Conservation (phyloP, 2,329 filamentous ascomycete species). For the Aspergillus awamori region DNA sequence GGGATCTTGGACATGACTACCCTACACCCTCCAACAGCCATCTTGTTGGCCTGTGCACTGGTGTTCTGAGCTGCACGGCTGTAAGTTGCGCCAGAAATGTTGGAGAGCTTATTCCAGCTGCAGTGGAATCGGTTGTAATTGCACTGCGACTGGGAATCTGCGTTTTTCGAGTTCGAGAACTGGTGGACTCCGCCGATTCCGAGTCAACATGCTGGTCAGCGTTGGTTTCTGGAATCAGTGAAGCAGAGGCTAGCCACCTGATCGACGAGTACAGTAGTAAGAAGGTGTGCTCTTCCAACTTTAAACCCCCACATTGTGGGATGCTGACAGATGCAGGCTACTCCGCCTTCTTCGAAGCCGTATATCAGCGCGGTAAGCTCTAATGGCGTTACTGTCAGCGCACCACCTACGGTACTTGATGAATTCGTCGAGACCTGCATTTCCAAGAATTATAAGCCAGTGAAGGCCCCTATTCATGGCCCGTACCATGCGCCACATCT, state of each 20-base stretch:
- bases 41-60: conserved; percentile 49
- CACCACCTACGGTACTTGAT: conserved; percentile 57
- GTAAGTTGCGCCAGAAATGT: conserved; percentile 44
- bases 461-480: conserved; percentile 59
- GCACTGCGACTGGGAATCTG: conserved; percentile 50
- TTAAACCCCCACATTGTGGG: background rate
- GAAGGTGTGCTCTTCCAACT: conserved; percentile 27
- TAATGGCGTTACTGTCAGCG: conserved; percentile 63
- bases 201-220: conserved; percentile 45
- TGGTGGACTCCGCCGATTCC: conserved; percentile 36
- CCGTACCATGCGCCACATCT: conserved; percentile 63
- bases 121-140: conserved; percentile 46
- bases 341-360: conserved; percentile 55
- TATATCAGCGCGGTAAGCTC: conserved; percentile 63
- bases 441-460: conserved; percentile 54
- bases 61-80: conserved; percentile 45
- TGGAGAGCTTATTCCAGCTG: conserved; percentile 46
- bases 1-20: conserved; percentile 46
- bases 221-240: conserved; percentile 43
- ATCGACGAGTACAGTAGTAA: conserved; percentile 28
- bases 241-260: conserved; percentile 31
- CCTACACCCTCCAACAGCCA: conserved; percentile 40
- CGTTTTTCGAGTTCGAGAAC: conserved; percentile 40
- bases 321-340: conserved; percentile 35
- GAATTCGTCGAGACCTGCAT: conserved; percentile 55